These are phyloP conservation scores for Stagonosporopsis vannaccii DNA, from an alignment of 2,329 filamentous ascomycete genomes.

Conservation along the genomic window DNA sequence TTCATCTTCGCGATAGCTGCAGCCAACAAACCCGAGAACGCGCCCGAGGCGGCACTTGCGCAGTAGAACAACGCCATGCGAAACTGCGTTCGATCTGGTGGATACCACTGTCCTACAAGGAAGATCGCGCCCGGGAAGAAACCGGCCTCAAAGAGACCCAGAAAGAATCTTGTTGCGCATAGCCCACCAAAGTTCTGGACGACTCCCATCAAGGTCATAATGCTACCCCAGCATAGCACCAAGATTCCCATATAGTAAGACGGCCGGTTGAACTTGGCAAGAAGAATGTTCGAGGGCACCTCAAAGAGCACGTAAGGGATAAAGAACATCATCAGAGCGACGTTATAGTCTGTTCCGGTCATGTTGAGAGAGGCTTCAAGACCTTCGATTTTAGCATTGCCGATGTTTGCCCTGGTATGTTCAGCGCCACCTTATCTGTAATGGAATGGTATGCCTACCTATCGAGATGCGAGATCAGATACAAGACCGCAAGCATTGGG, in stretches of 20 bases:
- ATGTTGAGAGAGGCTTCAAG: constrained; percentile 31
- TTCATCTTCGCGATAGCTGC: constrained; percentile 65
- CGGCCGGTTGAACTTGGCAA: constrained; percentile 63
- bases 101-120: constrained; percentile 67
- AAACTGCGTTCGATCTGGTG: constrained; percentile 60
- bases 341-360: constrained; percentile 66
- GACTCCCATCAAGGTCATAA: constrained; percentile 54
- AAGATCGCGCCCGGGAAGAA: constrained; percentile 48
- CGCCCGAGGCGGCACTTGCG: constrained; percentile 61
- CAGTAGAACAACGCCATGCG: constrained; percentile 65
- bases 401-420: constrained; percentile 42
- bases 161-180: constrained; percentile 53
- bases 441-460: constrained; percentile 10
- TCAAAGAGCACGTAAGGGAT: constrained; percentile 52
- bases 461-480: constrained; percentile 43
- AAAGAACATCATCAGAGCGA: constrained; percentile 69
- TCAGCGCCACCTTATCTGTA: not conserved
- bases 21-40: constrained; percentile 65
- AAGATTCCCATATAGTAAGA: constrained; percentile 44
- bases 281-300: constrained; percentile 64
- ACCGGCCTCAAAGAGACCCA: constrained; percentile 34
- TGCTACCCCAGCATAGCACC: constrained; percentile 53
- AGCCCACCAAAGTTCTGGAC: constrained; percentile 56
- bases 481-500: constrained; percentile 34
- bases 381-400: constrained; percentile 54